A percentile compares a stretch with the other conserved stretches of the same genome.
Evolutionary conservation across 306 rosid genomes (phyloP).

Genomic region (Astragalus membranaceus): DNA sequence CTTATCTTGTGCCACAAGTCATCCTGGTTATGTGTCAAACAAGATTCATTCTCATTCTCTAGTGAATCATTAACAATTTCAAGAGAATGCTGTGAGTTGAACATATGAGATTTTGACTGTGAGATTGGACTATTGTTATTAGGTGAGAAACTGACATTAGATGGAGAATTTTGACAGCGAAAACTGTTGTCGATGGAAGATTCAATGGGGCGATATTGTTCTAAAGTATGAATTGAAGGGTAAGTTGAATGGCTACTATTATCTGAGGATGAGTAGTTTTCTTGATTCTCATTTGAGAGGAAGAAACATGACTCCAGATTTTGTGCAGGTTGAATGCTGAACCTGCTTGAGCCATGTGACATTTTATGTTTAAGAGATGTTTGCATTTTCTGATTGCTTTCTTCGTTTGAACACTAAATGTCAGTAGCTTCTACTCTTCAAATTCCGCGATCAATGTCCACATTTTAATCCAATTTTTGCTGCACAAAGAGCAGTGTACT

Average conservation of each 20-base stretch:
- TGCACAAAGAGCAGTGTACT: background rate
- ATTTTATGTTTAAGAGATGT: conserved; percentile 40
- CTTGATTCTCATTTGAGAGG: conserved; percentile 28
- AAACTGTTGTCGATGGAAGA: conserved; percentile 40
- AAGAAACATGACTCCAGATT: conserved; percentile 38
- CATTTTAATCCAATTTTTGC: background rate
- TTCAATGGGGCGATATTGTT: conserved; percentile 48
- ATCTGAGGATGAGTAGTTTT: conserved; percentile 32
- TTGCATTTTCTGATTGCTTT: conserved; percentile 32
- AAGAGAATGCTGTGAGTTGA: conserved; percentile 31
- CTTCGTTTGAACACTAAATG: background rate
- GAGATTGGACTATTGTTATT: conserved; percentile 54
- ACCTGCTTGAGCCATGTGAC: conserved; percentile 26
- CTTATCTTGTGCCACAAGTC: conserved; percentile 72
- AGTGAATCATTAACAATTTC: conserved; percentile 46
- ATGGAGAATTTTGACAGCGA: conserved; percentile 41
- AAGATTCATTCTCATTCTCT: conserved; percentile 39
- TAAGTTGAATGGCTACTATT: conserved; percentile 34
- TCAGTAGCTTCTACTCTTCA: background rate
- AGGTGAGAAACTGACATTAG: conserved; percentile 45
- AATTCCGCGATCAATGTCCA: conserved; percentile 15
- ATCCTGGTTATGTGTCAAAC: conserved; percentile 42
- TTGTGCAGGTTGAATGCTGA: conserved; percentile 36
- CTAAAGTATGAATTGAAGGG: conserved; percentile 32
- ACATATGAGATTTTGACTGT: conserved; percentile 31